These are phyloP conservation scores for Mycoemilia scoparia DNA, from an alignment of 192 early-diverging fungal genomes.

Conservation along the genomic window DNA sequence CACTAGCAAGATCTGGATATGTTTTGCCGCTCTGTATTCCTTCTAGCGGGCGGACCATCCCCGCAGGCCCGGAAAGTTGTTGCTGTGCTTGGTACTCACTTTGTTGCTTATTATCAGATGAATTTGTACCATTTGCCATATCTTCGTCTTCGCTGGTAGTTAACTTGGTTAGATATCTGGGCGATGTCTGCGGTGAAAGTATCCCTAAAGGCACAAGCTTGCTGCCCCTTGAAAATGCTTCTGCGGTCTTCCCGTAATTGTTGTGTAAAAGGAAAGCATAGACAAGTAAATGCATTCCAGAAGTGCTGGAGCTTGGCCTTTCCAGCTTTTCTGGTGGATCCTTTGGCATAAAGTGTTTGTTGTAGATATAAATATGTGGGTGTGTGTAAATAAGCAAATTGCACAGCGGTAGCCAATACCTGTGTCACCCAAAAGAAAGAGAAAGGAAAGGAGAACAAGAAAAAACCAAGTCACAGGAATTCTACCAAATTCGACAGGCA, in stretches of 20 bases:
- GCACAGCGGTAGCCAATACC: too few species aligned
- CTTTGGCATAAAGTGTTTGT: neutral
- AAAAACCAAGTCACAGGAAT: too few species aligned
- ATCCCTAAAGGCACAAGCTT: slow-evolving; percentile 12
- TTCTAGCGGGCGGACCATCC: too few species aligned
- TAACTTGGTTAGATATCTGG: slow-evolving; percentile 10
- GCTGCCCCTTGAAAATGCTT: slow-evolving; percentile 20
- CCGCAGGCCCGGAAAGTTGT: too few species aligned
- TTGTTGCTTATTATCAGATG: neutral
- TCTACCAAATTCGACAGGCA: too few species aligned
- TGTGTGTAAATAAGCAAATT: slow-evolving; percentile 1
- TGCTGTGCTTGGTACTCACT: neutral
- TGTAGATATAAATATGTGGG: neutral
- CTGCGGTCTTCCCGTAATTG: slow-evolving; percentile 20
- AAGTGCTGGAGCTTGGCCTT: slow-evolving; percentile 12
- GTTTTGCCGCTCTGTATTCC: too few species aligned
- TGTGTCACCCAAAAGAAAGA: neutral
- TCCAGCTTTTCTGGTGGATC: slow-evolving; percentile 2
- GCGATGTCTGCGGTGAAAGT: slow-evolving; percentile 4
- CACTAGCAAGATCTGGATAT: too few species aligned
- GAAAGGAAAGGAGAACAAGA: slow-evolving; percentile 2
- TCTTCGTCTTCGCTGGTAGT: neutral
- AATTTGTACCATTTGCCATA: neutral
- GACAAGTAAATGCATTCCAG: slow-evolving; percentile 21
- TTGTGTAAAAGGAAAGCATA: slow-evolving; percentile 25